Evolutionary conservation across 805 yeast genomes (phyloP).

Genomic region (Nakazawaea ambrosiae): DNA sequence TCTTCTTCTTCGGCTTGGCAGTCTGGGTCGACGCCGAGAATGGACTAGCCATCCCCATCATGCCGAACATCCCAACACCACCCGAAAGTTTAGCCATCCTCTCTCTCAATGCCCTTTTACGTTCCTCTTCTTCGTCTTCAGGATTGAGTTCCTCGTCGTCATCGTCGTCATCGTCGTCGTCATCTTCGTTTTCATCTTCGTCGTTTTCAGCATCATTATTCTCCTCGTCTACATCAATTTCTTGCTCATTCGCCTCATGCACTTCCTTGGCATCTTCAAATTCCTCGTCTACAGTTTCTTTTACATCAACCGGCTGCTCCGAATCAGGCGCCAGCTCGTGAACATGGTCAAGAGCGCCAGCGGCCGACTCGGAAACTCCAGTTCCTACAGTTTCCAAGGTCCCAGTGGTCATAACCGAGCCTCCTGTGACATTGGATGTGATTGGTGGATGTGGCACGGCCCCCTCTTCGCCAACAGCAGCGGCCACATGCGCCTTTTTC

Average conservation of each 20-base stretch:
- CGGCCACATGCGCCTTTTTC: not conserved
- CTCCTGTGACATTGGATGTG: conserved; percentile 15
- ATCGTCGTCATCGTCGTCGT: conserved; percentile 39
- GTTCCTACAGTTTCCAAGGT: too few species aligned
- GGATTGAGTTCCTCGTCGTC: conserved; percentile 49
- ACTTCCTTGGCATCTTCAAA: conserved; percentile 7
- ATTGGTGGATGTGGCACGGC: conserved; percentile 12
- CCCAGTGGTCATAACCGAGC: conserved; percentile 8
- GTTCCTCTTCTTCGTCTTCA: conserved; percentile 69
- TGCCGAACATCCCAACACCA: conserved; percentile 72
- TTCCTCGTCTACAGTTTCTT: conserved; percentile 9
- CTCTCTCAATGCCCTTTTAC: conserved; percentile 72
- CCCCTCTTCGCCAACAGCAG: conserved; percentile 6
- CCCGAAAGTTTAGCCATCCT: conserved; percentile 97
- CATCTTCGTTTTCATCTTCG: conserved; percentile 22
- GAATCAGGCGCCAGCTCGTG: too few species aligned
- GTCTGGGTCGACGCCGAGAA: conserved; percentile 19
- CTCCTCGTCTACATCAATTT: conserved; percentile 8
- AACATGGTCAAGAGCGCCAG: too few species aligned
- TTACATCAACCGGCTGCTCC: conserved; percentile 10
- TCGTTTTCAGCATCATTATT: conserved; percentile 23
- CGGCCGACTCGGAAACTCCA: too few species aligned
- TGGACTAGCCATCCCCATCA: conserved; percentile 48
- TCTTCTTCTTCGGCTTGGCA: conserved; percentile 20
- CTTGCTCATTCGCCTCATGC: conserved; percentile 14